phyloP scores from a whole-genome alignment of 148 eudicot genomes.

The Camellia sinensis region DNA sequence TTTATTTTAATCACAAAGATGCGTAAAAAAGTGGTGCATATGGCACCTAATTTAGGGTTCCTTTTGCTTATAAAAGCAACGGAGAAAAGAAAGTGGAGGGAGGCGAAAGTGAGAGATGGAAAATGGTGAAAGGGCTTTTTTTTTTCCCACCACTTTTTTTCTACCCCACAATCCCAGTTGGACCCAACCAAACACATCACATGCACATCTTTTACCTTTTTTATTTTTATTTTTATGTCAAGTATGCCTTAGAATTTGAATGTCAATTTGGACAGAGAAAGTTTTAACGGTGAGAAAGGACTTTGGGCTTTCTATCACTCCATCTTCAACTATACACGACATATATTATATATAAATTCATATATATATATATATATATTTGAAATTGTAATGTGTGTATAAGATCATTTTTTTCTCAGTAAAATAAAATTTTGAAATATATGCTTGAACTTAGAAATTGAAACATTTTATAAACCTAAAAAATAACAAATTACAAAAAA shows the following conservation, averaged over 20 bases:
- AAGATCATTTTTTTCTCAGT: too few relatives aligned
- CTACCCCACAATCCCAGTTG: neutral
- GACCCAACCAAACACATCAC: neutral
- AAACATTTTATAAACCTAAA: too few relatives aligned
- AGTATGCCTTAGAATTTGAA: too few relatives aligned
- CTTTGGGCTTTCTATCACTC: neutral
- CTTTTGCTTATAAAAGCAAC: neutral
- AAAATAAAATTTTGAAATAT: too few relatives aligned
- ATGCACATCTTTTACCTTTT: neutral
- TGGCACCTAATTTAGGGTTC: neutral
- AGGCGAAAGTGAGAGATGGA: neutral
- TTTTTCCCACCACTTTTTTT: neutral
- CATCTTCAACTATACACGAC: neutral
- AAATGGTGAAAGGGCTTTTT: constrained; percentile 2
- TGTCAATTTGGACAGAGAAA: neutral
- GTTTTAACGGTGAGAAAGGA: neutral
- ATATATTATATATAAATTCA: too few relatives aligned
- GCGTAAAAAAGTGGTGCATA: neutral
- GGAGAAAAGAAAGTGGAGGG: neutral
- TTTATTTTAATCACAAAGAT: too few relatives aligned
- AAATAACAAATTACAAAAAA: too few relatives aligned
- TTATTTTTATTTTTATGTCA: too few relatives aligned
- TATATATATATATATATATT: too few relatives aligned
- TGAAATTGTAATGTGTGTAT: too few relatives aligned
- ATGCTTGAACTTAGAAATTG: too few relatives aligned